These are phyloP conservation scores for Capsicum pubescens DNA, from an alignment of 257 asterid species.

Conservation along the genomic window DNA sequence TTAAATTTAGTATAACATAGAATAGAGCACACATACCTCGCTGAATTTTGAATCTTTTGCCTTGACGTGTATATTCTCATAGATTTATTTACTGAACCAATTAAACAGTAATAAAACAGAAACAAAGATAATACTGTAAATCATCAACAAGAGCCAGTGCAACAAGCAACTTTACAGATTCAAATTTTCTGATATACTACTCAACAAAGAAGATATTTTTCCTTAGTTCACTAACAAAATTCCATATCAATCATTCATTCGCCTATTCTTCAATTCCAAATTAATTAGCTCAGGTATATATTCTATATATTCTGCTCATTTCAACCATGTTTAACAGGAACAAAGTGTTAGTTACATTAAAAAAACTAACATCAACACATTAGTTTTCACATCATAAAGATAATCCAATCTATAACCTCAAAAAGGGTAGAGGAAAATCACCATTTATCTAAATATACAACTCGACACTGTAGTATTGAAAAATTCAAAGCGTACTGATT, in stretches of 20 bases:
- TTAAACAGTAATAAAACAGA: background rate
- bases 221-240: background rate
- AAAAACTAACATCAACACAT: too few species aligned
- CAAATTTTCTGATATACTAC: too few species aligned
- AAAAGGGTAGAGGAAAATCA: background rate
- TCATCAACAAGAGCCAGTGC: too few species aligned
- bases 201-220: too few species aligned
- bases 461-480: too few species aligned
- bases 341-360: too few species aligned
- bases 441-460: background rate
- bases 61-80: slow-evolving; percentile 30
- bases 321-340: too few species aligned
- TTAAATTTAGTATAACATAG: too few species aligned
- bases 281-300: background rate
- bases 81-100: slow-evolving; percentile 20
- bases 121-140: background rate
- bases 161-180: background rate
- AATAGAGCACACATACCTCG: too few species aligned
- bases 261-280: background rate
- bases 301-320: background rate
- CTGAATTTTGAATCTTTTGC: slow-evolving; percentile 25
- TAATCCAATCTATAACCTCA: background rate
- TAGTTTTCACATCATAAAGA: too few species aligned
- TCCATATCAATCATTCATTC: background rate
- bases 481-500: too few species aligned